phyloP scores from a whole-genome alignment of 352 stramenopile genomes.

The Phytopythium ostracodes region DNA sequence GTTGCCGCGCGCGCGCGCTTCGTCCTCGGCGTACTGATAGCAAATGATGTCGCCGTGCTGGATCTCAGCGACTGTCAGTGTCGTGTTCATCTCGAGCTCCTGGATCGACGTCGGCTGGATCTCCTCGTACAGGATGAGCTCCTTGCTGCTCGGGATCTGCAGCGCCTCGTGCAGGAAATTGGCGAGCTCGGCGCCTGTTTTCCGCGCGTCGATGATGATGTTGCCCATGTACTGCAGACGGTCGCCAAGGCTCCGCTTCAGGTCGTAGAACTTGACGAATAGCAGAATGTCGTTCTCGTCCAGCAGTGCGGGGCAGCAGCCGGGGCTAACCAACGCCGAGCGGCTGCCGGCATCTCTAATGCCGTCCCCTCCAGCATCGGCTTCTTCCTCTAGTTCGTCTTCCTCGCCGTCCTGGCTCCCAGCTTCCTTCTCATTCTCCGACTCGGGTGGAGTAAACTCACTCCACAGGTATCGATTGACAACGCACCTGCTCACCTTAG shows the following conservation, averaged over 20 bases:
- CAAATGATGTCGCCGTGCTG: conserved; percentile 85
- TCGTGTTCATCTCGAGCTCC: conserved; percentile 46
- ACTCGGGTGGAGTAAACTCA: conserved; percentile 49
- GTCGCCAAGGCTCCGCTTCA: conserved; percentile 49
- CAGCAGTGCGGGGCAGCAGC: conserved; percentile 10
- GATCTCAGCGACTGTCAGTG: conserved; percentile 53
- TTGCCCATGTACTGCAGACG: conserved; percentile 80
- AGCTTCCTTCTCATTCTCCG: conserved; percentile 14
- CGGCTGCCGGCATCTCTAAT: not conserved
- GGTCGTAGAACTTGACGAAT: conserved; percentile 85
- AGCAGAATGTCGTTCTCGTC: conserved; percentile 60
- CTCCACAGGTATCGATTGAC: conserved; percentile 18
- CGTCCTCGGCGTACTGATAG: conserved; percentile 55
- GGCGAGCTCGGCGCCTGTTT: conserved; percentile 48
- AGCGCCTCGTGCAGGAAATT: conserved; percentile 51
- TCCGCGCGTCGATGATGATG: conserved; percentile 57
- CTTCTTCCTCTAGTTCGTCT: not conserved
- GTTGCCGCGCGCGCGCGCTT: conserved; percentile 13
- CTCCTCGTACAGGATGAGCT: conserved; percentile 77
- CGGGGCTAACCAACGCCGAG: conserved; percentile 12
- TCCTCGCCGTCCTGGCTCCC: conserved; percentile 14
- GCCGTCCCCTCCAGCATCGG: not conserved
- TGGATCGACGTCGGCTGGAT: conserved; percentile 61
- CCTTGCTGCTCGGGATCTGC: conserved; percentile 34
- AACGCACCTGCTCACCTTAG: conserved; percentile 4